Base-by-base conservation (phyloP, 805 yeast genomes). In the Hanseniaspora vineae region DNA sequence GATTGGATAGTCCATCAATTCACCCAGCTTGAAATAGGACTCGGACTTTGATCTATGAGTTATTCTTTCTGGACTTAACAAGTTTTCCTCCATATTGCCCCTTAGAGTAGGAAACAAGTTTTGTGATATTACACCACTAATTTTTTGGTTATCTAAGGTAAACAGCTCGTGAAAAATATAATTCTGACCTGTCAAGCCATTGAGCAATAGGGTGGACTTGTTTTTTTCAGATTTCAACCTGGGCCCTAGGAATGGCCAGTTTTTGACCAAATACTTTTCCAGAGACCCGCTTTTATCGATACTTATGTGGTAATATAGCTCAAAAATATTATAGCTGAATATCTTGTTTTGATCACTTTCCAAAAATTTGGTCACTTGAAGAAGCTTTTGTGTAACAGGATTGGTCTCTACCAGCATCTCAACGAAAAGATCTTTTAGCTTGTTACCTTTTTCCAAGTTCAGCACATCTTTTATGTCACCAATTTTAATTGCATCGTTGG, bases 1-100 rank as follows among this genome's bases (percentile, higher is more conserved):
- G 6, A 79, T 56, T 2, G 77, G 65, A 1, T 88, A 88, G 18
- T 72, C 76, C 43, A 74, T 54, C 1, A 60, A 42, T 53, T 19
- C 51, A 50, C 51, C 59, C 43, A 19, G 51, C 45, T 43, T 47
- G 55, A 33, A 47, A 47, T 11, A 20, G 31, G 10, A 42, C 8
- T 55, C 55, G 13, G 58, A 53, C 14, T 39, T 29, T 1, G 39
- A 32, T 3, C 49, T 31, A 1, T 60, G 60, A 35, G 61, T 32
- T 6, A 56, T 51, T 29, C 57, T 52, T 45, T 63, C 66, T 59
- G 64, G 61, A 46, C 51, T 52, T 20, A 64, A 51, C 35, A 61
- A 50, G 46, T 60, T 57, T 46, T 62, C 62, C 44, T 64, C 66
- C 45, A 62, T 47, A 46, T 61, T 62, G 2, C 58, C 47, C 37